phyloP scores from a whole-genome alignment of 139 green algal species.

The Volvox reticuliferus region DNA sequence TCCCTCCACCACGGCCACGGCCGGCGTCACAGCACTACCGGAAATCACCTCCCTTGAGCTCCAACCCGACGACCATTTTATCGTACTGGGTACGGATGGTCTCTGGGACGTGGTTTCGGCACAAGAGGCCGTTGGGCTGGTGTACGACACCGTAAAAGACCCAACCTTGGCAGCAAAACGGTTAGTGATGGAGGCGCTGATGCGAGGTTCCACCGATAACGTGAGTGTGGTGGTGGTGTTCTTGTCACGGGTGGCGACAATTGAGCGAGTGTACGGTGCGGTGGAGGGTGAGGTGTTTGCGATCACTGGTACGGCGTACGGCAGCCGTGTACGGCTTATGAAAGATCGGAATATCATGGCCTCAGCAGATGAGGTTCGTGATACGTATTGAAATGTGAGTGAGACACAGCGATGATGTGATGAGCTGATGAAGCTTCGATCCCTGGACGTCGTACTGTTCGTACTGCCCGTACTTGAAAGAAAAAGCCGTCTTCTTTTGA shows the following conservation, averaged over 20 bases:
- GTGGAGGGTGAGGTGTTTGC: not conserved
- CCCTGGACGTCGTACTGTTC: not conserved
- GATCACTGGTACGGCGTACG: slow-evolving; percentile 22
- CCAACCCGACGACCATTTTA: slow-evolving; percentile 77
- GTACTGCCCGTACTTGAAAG: not conserved
- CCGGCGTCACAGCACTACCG: slow-evolving; percentile 81
- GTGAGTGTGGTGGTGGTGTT: slow-evolving; percentile 87
- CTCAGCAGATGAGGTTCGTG: slow-evolving; percentile 41
- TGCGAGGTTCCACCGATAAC: slow-evolving; percentile 85
- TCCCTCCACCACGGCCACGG: not conserved
- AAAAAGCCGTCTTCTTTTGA: too few species aligned
- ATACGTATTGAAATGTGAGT: slow-evolving; percentile 51
- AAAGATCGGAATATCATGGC: slow-evolving; percentile 1
- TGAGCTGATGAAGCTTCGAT: too few species aligned
- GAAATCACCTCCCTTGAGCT: slow-evolving; percentile 75
- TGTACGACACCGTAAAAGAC: slow-evolving; percentile 89
- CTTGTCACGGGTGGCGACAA: slow-evolving; percentile 67
- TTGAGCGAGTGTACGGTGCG: slow-evolving; percentile 70
- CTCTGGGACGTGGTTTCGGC: slow-evolving; percentile 90
- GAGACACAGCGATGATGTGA: too few species aligned
- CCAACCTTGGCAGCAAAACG: slow-evolving; percentile 83
- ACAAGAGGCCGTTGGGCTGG: slow-evolving; percentile 80
- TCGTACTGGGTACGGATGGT: slow-evolving; percentile 91
- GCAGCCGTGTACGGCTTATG: slow-evolving; percentile 5
- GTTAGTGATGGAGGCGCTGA: slow-evolving; percentile 83